These are phyloP conservation scores for Hypericum androsaemum DNA, from an alignment of 345 rosid species.

Conservation along the genomic window DNA sequence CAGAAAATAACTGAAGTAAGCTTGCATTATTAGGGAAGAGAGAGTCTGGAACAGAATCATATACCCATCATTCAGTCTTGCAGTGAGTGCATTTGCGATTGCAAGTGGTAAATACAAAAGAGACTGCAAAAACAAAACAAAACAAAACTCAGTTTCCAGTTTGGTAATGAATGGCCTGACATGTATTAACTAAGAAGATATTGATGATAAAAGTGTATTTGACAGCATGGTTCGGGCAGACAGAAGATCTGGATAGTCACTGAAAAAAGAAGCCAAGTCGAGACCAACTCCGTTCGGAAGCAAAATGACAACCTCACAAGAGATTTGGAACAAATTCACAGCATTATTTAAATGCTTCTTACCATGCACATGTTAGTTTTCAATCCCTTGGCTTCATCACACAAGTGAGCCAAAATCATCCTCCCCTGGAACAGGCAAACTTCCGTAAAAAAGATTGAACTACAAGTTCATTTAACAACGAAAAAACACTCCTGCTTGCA, in stretches of 20 bases:
- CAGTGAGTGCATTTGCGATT: conserved; percentile 85
- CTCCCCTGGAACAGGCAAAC: conserved; percentile 65
- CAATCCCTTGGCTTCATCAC: conserved; percentile 97
- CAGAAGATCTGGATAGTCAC: background rate
- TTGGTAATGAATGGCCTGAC: too few species aligned
- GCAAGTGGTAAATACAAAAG: conserved; percentile 87
- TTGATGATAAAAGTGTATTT: background rate
- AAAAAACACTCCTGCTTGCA: too few species aligned
- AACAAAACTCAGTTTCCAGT: background rate
- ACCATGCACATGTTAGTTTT: conserved; percentile 99
- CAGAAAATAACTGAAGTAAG: background rate
- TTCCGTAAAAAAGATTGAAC: conserved; percentile 9
- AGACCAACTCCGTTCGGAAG: too few species aligned
- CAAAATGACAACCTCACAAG: too few species aligned
- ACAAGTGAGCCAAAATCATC: conserved; percentile 96
- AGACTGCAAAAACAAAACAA: conserved; percentile 44
- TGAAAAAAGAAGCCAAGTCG: too few species aligned
- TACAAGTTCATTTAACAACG: too few species aligned
- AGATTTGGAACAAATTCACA: too few species aligned
- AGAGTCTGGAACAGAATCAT: conserved; percentile 13
- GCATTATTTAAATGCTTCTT: conserved; percentile 14
- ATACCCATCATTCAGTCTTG: conserved; percentile 90
- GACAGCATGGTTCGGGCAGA: background rate
- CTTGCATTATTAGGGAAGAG: conserved; percentile 1
- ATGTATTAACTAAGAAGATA: background rate